Evolutionary conservation across 2,329 filamentous ascomycete species (phyloP).

Genomic region (Cercospora berteroae): DNA sequence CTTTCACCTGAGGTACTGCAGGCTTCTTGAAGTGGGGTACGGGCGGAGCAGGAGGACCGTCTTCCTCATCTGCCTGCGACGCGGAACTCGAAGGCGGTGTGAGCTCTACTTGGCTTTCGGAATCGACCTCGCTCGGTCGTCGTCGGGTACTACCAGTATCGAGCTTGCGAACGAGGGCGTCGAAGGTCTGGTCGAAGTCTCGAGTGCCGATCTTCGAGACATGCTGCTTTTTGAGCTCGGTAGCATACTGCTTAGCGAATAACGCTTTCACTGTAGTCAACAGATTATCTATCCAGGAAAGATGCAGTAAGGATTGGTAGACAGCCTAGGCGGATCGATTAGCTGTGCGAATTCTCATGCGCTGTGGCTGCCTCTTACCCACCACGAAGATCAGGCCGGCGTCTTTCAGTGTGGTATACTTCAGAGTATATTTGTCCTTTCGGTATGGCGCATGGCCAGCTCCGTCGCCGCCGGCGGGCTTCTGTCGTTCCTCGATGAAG

Average conservation of each 20-base stretch:
- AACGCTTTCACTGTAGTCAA: conserved; percentile 92
- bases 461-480: conserved; percentile 56
- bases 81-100: conserved; percentile 53
- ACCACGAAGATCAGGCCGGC: conserved; percentile 94
- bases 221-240: conserved; percentile 78
- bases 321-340: conserved; percentile 66
- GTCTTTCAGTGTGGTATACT: conserved; percentile 91
- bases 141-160: conserved; percentile 49
- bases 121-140: conserved; percentile 30
- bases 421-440: conserved; percentile 89
- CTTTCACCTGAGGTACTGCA: conserved; percentile 27
- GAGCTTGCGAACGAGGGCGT: conserved; percentile 84
- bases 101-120: conserved; percentile 46
- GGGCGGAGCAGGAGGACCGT: conserved; percentile 54
- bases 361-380: conserved; percentile 37
- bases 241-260: conserved; percentile 85
- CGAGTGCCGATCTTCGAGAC: conserved; percentile 74
- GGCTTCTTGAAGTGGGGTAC: conserved; percentile 49
- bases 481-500: conserved; percentile 90
- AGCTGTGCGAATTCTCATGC: conserved; percentile 9
- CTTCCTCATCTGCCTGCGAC: conserved; percentile 49
- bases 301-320: conserved; percentile 89
- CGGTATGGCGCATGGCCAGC: conserved; percentile 66
- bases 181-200: conserved; percentile 88
- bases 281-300: conserved; percentile 95